A percentile compares a stretch with the other conserved stretches of the same genome.
phyloP scores from a whole-genome alignment of 176 grass and related monocot species.

The Aegilops longissima region DNA sequence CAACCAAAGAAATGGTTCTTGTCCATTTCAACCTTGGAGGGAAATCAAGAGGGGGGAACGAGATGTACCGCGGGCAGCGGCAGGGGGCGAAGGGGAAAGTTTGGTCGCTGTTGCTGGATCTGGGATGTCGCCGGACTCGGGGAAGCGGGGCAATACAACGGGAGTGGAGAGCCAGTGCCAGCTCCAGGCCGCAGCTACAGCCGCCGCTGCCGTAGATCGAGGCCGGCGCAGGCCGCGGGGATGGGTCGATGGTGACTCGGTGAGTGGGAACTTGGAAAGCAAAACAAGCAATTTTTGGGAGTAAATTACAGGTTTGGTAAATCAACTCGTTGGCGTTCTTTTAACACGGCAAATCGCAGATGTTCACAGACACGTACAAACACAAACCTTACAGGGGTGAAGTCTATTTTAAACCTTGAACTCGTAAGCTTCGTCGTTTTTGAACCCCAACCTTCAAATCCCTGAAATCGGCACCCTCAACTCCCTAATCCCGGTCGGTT shows the following conservation, averaged over 20 bases:
- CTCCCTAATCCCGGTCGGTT: no score
- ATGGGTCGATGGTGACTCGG: background rate
- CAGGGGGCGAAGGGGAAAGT: background rate
- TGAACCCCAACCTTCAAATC: no score
- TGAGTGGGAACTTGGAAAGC: background rate
- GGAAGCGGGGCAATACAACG: background rate
- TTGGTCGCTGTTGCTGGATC: background rate
- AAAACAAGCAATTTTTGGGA: no score
- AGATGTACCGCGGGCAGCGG: slow-evolving; percentile 1
- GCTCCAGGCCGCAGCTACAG: background rate
- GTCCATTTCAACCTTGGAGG: background rate
- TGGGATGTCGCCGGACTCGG: background rate
- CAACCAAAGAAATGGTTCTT: background rate
- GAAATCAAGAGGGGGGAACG: background rate
- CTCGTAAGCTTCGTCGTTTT: no score
- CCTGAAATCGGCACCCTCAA: no score
- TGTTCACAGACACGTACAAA: no score
- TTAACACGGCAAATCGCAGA: no score
- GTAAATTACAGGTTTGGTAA: no score
- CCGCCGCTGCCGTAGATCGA: background rate
- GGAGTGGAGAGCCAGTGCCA: background rate
- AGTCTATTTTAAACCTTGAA: no score
- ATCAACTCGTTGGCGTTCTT: no score
- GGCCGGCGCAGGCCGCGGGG: background rate
- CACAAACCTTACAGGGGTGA: no score